phyloP scores from a whole-genome alignment of 345 rosid genomes.

The Hibiscus syriacus region DNA sequence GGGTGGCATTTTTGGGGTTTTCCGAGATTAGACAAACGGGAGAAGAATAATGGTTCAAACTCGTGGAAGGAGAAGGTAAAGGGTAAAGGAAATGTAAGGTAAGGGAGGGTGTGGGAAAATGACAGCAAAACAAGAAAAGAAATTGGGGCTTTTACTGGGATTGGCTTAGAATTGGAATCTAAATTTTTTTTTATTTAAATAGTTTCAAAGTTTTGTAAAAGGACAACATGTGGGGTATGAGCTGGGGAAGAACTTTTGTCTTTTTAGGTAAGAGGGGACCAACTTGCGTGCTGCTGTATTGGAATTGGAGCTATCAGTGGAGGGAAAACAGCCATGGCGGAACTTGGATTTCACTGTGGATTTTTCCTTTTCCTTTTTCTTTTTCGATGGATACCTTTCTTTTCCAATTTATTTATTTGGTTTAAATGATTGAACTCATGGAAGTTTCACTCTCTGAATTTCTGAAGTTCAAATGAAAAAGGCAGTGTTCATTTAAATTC shows the following conservation, averaged over 20 bases:
- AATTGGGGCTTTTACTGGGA: no score
- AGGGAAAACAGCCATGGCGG: neutral
- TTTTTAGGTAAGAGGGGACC: slow-evolving; percentile 4
- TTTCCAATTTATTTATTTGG: no score
- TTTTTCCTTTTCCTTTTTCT: neutral
- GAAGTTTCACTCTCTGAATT: no score
- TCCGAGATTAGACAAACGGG: neutral
- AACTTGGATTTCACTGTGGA: neutral
- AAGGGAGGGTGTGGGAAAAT: slow-evolving; percentile 4
- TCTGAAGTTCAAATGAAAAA: no score
- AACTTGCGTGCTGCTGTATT: neutral
- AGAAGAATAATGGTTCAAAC: neutral
- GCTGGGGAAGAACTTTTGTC: slow-evolving; percentile 12
- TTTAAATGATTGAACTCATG: no score
- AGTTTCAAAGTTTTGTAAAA: neutral
- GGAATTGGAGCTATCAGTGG: neutral
- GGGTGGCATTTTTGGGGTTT: slow-evolving; percentile 21
- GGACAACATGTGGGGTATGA: slow-evolving; percentile 10
- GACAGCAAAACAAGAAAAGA: neutral
- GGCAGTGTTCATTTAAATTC: no score
- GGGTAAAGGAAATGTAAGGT: neutral
- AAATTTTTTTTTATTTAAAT: neutral
- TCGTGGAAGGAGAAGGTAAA: neutral
- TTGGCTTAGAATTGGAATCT: no score
- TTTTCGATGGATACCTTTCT: no score